Evolutionary conservation across 768 basidiomycete genomes (phyloP).

Genomic region (Cubamyces lactineus): DNA sequence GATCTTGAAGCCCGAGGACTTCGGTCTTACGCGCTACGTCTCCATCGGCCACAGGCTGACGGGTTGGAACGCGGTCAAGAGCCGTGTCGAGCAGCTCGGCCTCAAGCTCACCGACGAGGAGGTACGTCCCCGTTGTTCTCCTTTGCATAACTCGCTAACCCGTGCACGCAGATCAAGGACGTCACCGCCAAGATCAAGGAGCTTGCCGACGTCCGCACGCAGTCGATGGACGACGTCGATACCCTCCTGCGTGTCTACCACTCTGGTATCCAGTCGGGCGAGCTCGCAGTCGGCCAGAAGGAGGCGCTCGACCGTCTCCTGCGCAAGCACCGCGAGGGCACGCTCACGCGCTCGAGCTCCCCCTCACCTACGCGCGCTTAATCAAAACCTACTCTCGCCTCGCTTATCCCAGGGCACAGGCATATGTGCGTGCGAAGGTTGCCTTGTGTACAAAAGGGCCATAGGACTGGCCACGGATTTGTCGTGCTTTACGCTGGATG

Average conservation of each 20-base stretch:
- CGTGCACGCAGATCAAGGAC: slow-evolving; percentile 82
- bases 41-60: slow-evolving; percentile 97
- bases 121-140: slow-evolving; percentile 43
- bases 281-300: slow-evolving; percentile 92
- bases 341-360: slow-evolving; percentile 12
- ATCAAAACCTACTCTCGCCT: background rate
- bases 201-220: slow-evolving; percentile 96
- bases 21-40: slow-evolving; percentile 96
- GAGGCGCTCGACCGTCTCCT: slow-evolving; percentile 88
- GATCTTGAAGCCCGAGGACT: slow-evolving; percentile 98
- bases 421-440: background rate
- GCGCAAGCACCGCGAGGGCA: slow-evolving; percentile 65
- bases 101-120: slow-evolving; percentile 89
- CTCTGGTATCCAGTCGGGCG: slow-evolving; percentile 89
- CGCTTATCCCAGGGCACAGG: background rate
- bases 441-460: slow-evolving; percentile 17
- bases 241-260: slow-evolving; percentile 95
- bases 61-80: slow-evolving; percentile 99
- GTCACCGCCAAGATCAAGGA: slow-evolving; percentile 99
- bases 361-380: slow-evolving; percentile 13
- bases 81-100: slow-evolving; percentile 95
- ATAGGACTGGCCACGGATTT: slow-evolving; percentile 16
- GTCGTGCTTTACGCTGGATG: slow-evolving; percentile 19
- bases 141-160: background rate
- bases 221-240: slow-evolving; percentile 99